phyloP scores from a whole-genome alignment of 306 rosid genomes.

The Medicago arabica region DNA sequence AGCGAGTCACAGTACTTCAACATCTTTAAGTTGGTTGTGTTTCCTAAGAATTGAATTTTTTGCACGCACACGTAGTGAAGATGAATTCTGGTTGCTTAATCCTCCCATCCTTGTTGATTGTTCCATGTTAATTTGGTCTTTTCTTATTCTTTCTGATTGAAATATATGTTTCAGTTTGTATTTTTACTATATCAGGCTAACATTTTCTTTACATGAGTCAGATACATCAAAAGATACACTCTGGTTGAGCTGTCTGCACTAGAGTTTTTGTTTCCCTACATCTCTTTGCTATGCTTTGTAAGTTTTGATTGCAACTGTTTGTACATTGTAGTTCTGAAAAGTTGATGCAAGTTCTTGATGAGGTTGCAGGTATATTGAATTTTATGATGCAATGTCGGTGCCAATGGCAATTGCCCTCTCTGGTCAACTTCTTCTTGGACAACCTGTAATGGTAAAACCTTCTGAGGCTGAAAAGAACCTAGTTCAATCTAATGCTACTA shows the following conservation, averaged over 20 bases:
- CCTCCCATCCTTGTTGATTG: constrained; percentile 2
- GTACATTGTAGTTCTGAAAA: constrained; percentile 43
- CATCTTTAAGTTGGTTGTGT: constrained; percentile 29
- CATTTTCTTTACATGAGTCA: constrained; percentile 71
- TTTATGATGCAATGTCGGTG: constrained; percentile 96
- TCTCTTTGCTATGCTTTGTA: constrained; percentile 81
- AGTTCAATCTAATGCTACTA: constrained; percentile 80
- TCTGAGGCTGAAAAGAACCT: constrained; percentile 99
- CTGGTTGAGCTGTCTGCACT: constrained; percentile 87
- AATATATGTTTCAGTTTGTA: constrained; percentile 39
- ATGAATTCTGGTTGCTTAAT: constrained; percentile 7
- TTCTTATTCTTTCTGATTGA: constrained; percentile 30
- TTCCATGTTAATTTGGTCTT: constrained; percentile 32
- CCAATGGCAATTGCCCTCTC: constrained; percentile 99
- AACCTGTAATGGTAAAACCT: constrained; percentile 99
- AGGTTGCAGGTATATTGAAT: constrained; percentile 93
- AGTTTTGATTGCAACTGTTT: constrained; percentile 58
- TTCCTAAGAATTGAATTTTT: constrained; percentile 21
- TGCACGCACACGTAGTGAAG: constrained; percentile 19
- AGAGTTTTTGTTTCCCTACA: constrained; percentile 76
- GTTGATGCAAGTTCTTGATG: constrained; percentile 50
- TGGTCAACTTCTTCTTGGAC: constrained; percentile 94
- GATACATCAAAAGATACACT: constrained; percentile 82
- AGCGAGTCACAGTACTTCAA: constrained; percentile 15
- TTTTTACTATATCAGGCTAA: constrained; percentile 57